A percentile compares a stretch with the other conserved stretches of the same genome.
These are phyloP conservation scores for Chaetomiaceae sp. DNA, from an alignment of 2,329 filamentous ascomycete genomes.

Conservation along the genomic window DNA sequence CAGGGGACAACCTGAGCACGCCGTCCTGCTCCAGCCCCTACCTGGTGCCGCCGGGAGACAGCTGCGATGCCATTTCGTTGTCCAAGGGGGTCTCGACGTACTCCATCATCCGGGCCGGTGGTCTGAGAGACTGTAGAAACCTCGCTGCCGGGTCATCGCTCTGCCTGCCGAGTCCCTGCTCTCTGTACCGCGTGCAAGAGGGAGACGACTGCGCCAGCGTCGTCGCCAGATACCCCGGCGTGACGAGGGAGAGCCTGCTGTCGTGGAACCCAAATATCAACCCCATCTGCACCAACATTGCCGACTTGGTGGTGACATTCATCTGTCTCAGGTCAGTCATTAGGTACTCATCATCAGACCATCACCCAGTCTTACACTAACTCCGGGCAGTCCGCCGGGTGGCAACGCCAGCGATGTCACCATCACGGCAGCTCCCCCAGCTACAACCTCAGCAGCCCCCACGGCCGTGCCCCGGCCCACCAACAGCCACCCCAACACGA, in stretches of 20 bases:
- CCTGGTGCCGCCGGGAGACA: background rate
- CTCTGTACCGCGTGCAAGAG: background rate
- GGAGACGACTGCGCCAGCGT: background rate
- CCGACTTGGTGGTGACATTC: background rate
- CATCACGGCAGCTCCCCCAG: background rate
- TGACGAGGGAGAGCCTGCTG: background rate
- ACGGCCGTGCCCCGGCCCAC: slow-evolving; percentile 20
- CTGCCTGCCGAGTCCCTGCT: background rate
- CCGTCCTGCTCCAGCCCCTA: background rate
- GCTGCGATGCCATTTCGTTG: background rate
- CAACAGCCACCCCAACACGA: slow-evolving; percentile 25
- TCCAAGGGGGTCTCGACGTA: background rate
- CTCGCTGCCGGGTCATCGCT: background rate
- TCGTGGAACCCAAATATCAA: slow-evolving; percentile 9
- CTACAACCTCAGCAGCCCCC: background rate
- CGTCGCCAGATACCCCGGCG: background rate
- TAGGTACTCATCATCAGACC: too few species aligned
- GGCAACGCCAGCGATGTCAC: background rate
- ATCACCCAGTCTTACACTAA: background rate
- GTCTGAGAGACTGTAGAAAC: background rate
- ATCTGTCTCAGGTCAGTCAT: slow-evolving; percentile 7
- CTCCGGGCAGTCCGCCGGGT: background rate
- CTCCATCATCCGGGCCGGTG: background rate
- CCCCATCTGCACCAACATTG: slow-evolving; percentile 7
- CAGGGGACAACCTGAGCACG: too few species aligned